Base-by-base conservation (phyloP, 208 protist genomes). In the Crithidia mellificae region DNA sequence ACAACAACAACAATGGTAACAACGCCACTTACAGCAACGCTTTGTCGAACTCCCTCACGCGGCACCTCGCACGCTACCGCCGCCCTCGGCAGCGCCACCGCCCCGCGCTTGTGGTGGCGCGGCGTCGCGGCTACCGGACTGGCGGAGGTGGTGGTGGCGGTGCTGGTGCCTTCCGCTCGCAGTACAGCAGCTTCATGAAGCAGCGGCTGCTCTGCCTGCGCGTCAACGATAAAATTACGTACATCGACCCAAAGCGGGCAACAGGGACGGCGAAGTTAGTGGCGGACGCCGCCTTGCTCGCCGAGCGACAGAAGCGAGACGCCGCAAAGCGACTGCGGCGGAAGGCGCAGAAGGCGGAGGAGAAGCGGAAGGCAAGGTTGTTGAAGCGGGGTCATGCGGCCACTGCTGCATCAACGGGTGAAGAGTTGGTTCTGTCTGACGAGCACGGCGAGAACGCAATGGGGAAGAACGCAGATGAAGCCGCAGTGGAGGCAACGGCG, bases 171-270 rank as follows among this genome's bases (percentile, higher is more conserved):
- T 49, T 54, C 19, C 44, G 38, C 29, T 69, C 46, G 55, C 70
- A 68, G 70, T 58, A 55, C 62, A 75, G 62, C 56, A 52, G 70
- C 19, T 12, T 75, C 47, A 68, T 75, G 63, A 53, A 32, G 25
- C 61, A 75, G 38, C 61, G 62, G 25, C 70, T 81, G 6, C 58
- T 81, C 9, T 81, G 76, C 41, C 27, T 81, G n/a, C 65, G 63
- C 41, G 34, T 81, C 30, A 70, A 74, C 49, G 70, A 70, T 27
- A 72, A 62, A 12, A 29, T 74, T 24, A 77, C 70, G 12, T 81
- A 81, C 76, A 74, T 81, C 53, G 70, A 81, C 29, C 76, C 70
- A 1, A 63, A 67, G 22, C 57, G 47, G 17, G 76, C 76, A 2
- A 81, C 76, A 3, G 62, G 76, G 7, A 61, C 70, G 20, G 65